Conservation (phyloP, 495 filamentous ascomycete genomes). For the Aspergillus homomorphus region DNA sequence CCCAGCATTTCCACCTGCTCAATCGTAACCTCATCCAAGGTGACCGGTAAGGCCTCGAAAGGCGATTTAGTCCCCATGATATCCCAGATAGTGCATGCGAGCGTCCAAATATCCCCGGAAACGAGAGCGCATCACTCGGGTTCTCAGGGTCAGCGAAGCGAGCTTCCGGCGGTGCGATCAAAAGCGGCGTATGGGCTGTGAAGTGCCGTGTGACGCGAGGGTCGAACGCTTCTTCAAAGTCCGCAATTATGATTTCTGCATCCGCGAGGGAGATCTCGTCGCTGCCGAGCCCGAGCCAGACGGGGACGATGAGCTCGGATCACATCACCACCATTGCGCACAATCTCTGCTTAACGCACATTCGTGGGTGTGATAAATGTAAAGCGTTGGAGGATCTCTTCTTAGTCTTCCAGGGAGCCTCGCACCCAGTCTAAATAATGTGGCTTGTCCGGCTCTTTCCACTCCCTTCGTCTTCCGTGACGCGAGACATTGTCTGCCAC, state of each 20-base stretch:
- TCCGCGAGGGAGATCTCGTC: constrained; percentile 3
- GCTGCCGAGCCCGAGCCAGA: constrained; percentile 1
- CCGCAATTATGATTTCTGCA: neutral
- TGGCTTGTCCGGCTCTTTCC: too few relatives aligned
- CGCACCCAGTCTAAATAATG: too few relatives aligned
- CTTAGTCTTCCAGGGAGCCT: too few relatives aligned
- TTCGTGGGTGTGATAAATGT: too few relatives aligned
- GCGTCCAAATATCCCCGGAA: constrained; percentile 36
- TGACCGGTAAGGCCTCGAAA: constrained; percentile 11
- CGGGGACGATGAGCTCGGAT: constrained; percentile 1
- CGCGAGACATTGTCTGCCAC: too few relatives aligned
- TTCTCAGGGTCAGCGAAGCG: constrained; percentile 7
- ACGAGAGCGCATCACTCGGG: constrained; percentile 25
- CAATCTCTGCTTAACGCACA: too few relatives aligned
- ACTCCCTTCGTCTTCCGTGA: too few relatives aligned
- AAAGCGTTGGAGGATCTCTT: too few relatives aligned
- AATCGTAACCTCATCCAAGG: neutral
- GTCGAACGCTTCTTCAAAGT: constrained; percentile 7
- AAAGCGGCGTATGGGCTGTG: neutral
- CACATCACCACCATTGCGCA: too few relatives aligned
- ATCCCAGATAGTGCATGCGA: constrained; percentile 32
- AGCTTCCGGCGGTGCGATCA: constrained; percentile 6
- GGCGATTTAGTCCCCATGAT: constrained; percentile 16
- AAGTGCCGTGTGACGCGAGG: neutral
- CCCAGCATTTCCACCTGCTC: constrained; percentile 18